Evolutionary conservation across 2,329 filamentous ascomycete species (phyloP).

Genomic region (Clonostachys solani): DNA sequence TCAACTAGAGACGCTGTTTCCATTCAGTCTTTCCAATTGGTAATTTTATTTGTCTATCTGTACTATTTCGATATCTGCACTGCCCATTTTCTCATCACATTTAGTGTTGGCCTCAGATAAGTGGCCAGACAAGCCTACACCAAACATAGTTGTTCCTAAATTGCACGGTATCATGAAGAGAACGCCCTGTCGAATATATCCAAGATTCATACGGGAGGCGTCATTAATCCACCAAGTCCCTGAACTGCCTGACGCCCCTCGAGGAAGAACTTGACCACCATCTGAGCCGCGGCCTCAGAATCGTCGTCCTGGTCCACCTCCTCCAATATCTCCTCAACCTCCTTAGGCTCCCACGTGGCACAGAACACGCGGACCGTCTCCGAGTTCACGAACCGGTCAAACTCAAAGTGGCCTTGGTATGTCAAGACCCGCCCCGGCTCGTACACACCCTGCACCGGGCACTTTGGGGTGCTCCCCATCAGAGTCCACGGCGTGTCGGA

Average conservation of each 20-base stretch:
- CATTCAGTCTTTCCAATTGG: too few species aligned
- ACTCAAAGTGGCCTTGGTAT: constrained; percentile 36
- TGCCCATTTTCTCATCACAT: too few species aligned
- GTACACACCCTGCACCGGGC: constrained; percentile 30
- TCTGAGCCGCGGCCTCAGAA: constrained; percentile 8
- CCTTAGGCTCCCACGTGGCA: constrained; percentile 7
- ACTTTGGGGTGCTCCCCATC: constrained; percentile 19
- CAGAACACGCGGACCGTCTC: constrained; percentile 29
- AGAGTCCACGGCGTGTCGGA: constrained; percentile 8
- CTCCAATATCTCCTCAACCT: constrained; percentile 3
- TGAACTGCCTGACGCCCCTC: neutral
- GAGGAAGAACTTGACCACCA: constrained; percentile 11
- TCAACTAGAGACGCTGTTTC: too few species aligned
- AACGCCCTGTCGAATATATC: too few species aligned
- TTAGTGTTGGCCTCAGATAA: too few species aligned
- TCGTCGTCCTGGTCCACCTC: constrained; percentile 11
- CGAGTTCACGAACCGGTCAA: constrained; percentile 30
- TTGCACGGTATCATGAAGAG: too few species aligned
- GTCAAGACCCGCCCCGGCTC: constrained; percentile 29
- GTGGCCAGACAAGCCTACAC: neutral
- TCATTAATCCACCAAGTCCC: neutral
- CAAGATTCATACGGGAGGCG: neutral
- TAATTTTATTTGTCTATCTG: too few species aligned
- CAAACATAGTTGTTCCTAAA: neutral
- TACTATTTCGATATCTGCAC: too few species aligned